These are phyloP conservation scores for Rhizopogon salebrosus DNA, from an alignment of 768 basidiomycete genomes.

Conservation along the genomic window DNA sequence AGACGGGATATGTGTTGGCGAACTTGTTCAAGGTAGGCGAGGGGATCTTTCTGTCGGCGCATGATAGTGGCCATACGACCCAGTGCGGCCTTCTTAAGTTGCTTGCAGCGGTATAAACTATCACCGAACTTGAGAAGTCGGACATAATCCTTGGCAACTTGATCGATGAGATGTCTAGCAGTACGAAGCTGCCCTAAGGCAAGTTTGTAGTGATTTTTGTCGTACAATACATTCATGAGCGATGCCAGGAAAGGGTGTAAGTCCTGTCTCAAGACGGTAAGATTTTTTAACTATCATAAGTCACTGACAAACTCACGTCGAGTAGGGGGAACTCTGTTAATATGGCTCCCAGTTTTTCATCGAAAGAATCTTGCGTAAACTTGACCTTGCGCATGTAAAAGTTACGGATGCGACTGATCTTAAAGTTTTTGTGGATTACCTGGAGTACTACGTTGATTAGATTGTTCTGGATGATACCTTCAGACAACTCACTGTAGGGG, in stretches of 20 bases:
- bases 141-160: constrained; percentile 95
- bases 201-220: constrained; percentile 99
- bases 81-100: constrained; percentile 94
- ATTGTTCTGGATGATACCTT: not conserved
- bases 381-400: constrained; percentile 99
- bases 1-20: constrained; percentile 98
- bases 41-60: constrained; percentile 96
- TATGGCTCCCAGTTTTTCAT: constrained; percentile 91
- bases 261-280: constrained; percentile 42
- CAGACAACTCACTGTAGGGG: constrained; percentile 66
- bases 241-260: constrained; percentile 95
- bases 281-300: constrained; percentile 2
- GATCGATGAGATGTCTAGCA: constrained; percentile 92
- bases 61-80: constrained; percentile 99
- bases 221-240: constrained; percentile 96
- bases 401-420: constrained; percentile 96
- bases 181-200: constrained; percentile 96
- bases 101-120: constrained; percentile 96
- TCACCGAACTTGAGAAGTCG: constrained; percentile 97
- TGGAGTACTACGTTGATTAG: constrained; percentile 23
- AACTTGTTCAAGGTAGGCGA: constrained; percentile 98
- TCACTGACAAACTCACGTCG: constrained; percentile 57
- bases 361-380: constrained; percentile 95
- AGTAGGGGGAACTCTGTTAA: constrained; percentile 96
- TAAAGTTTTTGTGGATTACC: constrained; percentile 99